Evolutionary conservation across 192 early-diverging fungal genomes (phyloP), one percentile per base, ranked within the genome.

Genomic region (Diversispora epigaea): DNA sequence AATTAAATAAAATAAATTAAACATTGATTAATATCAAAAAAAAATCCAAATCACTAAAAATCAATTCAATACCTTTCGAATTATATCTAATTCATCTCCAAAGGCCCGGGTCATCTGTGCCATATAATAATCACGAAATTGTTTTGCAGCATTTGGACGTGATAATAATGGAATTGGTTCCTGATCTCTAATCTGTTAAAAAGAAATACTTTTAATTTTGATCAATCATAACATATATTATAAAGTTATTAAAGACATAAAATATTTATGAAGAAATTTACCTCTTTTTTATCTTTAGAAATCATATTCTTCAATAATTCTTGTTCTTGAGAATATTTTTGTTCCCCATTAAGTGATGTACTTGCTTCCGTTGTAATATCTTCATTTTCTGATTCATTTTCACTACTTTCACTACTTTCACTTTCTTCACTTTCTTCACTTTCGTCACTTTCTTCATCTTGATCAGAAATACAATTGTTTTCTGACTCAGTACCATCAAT

Each of bases 41-140:
- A 19, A 19, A 6, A 67, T 25, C n/a, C n/a, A 47, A 67, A 14
- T 58, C 4, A 22, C 2, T 32, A 0, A 63, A 40, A n/a, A 6
- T 32, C 32, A 67, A 67, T 7, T 50, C 32, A 52, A 11, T 76
- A 77, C 78, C 75, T 81, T 78, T 69, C 81, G 60, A 55, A 82
- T 72, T 60, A 60, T 66, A 67, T 82, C 81, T 45, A 82, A 68
- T 58, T 80, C 78, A 17, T 73, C 70, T 14, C 79, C 81, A 80
- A 82, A 82, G 17, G 76, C 81, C n/a, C 75, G 69, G 10, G 81
- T 82, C 15, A 82, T 56, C 54, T 72, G 77, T 22, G 71, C 52
- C 81, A 82, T 80, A 46, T 82, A 82, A 71, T 70, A 69, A 63
- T 78, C 72, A 68, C 73, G 58, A 58, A 82, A 82, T 0, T 74